Base-by-base conservation (phyloP, 441 rosid species). In the Syzygium syzygioides region DNA sequence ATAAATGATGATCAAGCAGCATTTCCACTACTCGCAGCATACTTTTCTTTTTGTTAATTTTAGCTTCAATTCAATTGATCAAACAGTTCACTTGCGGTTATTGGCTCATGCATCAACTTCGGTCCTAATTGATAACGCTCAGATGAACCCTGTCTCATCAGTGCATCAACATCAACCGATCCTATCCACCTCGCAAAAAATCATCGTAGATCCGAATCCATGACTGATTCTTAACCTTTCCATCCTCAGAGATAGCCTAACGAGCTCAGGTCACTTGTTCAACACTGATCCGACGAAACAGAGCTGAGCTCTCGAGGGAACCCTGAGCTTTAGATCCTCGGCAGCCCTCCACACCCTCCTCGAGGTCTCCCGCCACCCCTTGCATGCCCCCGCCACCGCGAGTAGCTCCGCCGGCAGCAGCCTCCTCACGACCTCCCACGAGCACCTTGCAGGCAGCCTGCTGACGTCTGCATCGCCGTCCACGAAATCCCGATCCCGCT, bases 281-380 rank as follows among this genome's bases (percentile, higher is more conserved):
- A 98, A 89, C 87, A 97, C 88, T 6, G 99, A 97, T 93, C 98
- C 98, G 85, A 97, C 93, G 90, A 93, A 93, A 18, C 96, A 96
- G 71, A 96, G 92, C 94, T 94, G 95, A 88, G 97, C 94, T 85
- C 91, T 88, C 57, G 90, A 87, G 4, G 98, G 98, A 91, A 98
- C 97, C 91, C 92, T 93, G 88, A 98, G 93, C 85, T 96, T 91
- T 41, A 96, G 94, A 94, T 96, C 98, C 91, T 95, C 97, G 34
- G 98, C 95, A 79, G 95, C 96, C 91, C 94, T 94, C 99, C 99
- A 98, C 37, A 34, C 3, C 37, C 37, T 34, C 37, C 37, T 34
- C 37, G 37, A 34, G 37, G 37, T 34, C 37, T 34, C 37, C 37
- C 37, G 37, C 37, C 37, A 34, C 37, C 37, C 37, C 37, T 34